These are phyloP conservation scores for Fallopia convolvulus DNA, from an alignment of 148 eudicot genomes.

Conservation along the genomic window DNA sequence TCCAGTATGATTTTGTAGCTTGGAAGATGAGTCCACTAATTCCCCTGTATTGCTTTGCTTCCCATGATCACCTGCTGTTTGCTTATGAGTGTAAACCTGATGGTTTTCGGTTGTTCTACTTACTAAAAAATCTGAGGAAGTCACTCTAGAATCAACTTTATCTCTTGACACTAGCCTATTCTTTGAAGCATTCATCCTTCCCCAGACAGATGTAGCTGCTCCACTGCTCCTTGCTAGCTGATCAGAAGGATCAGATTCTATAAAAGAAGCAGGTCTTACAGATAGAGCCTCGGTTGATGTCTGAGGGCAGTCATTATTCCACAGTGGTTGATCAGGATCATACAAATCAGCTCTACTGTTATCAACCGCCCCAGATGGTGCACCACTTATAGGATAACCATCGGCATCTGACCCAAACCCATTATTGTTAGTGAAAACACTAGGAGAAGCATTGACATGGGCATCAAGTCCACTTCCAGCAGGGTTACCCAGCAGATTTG, in stretches of 20 bases:
- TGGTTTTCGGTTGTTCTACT: conserved; percentile 25
- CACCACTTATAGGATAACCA: conserved; percentile 35
- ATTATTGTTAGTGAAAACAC: conserved; percentile 39
- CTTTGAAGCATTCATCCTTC: conserved; percentile 45
- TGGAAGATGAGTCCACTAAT: conserved; percentile 29
- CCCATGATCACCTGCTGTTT: conserved; percentile 29
- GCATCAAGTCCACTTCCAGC: conserved; percentile 51
- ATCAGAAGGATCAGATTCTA: conserved; percentile 39
- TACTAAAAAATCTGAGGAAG: conserved; percentile 27
- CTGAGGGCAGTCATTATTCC: conserved; percentile 56
- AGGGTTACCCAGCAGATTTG: conserved; percentile 46
- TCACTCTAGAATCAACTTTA: conserved; percentile 29
- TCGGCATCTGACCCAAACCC: conserved; percentile 35
- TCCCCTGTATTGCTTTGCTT: conserved; percentile 28
- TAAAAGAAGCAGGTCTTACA: conserved; percentile 34
- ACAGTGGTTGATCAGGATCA: conserved; percentile 97
- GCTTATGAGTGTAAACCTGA: conserved; percentile 24
- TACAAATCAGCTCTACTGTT: conserved; percentile 70
- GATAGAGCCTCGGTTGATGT: conserved; percentile 44
- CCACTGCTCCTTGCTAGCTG: conserved; percentile 25
- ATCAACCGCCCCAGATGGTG: conserved; percentile 28
- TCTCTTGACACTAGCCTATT: conserved; percentile 39
- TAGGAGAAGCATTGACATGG: conserved; percentile 39
- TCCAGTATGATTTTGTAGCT: conserved; percentile 39
- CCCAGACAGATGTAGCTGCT: conserved; percentile 45